A percentile compares a stretch with the other conserved stretches of the same genome.
Conservation (phyloP, 192 early-diverging fungal genomes). For the Backusella australiensis region DNA sequence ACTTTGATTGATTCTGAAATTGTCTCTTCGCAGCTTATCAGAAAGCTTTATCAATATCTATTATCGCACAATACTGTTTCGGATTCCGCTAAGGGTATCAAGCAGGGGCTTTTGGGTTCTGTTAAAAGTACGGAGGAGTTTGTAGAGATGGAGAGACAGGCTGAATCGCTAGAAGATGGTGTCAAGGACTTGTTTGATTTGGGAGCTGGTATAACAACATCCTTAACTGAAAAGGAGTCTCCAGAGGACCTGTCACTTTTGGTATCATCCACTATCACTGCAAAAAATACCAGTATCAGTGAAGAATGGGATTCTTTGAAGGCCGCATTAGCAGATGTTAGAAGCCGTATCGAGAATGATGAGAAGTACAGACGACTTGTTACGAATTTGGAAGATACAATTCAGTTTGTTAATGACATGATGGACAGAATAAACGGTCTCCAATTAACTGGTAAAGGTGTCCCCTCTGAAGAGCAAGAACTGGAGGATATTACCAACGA, state of each 20-base stretch:
- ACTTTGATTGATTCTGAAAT: neutral
- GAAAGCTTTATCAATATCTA: neutral
- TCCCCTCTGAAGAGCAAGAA: constrained; percentile 17
- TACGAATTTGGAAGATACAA: constrained; percentile 19
- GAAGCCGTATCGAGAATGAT: constrained; percentile 17
- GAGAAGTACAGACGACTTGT: neutral
- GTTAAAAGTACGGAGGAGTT: neutral
- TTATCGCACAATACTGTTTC: neutral
- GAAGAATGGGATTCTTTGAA: constrained; percentile 32
- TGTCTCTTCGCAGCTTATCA: neutral
- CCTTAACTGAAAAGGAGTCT: neutral
- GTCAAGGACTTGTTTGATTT: neutral
- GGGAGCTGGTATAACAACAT: neutral
- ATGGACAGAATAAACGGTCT: constrained; percentile 18
- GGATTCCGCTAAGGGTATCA: neutral
- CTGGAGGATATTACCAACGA: constrained; percentile 17
- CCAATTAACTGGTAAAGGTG: constrained; percentile 17
- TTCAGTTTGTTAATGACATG: constrained; percentile 22
- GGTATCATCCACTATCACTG: neutral
- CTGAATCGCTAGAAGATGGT: neutral
- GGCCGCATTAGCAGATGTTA: constrained; percentile 9
- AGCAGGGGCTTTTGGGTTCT: too few species aligned
- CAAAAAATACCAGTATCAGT: neutral
- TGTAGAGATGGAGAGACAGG: neutral
- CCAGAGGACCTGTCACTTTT: neutral